A percentile compares a stretch with the other conserved stretches of the same genome.
Conservation (phyloP, 352 stramenopile species). For the Halophytophthora batemanensis region DNA sequence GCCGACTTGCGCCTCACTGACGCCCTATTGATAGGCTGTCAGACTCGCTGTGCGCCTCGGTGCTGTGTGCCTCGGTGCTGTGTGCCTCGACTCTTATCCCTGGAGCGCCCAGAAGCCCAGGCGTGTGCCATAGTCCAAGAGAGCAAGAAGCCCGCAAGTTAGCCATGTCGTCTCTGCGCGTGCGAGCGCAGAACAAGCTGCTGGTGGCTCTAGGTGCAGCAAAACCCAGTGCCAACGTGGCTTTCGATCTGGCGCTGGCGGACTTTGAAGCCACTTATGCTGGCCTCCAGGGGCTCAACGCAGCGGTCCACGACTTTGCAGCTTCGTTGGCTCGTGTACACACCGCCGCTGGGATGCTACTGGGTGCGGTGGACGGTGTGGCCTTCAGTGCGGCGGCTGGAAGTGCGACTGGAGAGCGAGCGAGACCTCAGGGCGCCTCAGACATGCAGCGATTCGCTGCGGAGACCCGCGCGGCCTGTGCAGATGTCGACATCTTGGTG, state of each 20-base stretch:
- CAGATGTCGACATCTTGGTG: constrained; percentile 55
- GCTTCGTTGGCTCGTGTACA: constrained; percentile 60
- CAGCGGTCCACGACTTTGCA: constrained; percentile 54
- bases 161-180: constrained; percentile 71
- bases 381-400: constrained; percentile 26
- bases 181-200: constrained; percentile 79
- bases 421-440: constrained; percentile 27
- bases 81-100: too few relatives aligned
- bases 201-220: constrained; percentile 58
- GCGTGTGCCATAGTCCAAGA: neutral
- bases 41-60: too few relatives aligned
- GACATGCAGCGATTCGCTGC: constrained; percentile 65
- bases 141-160: neutral
- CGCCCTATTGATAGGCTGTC: constrained; percentile 26
- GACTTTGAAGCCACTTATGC: constrained; percentile 61
- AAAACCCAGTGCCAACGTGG: constrained; percentile 78
- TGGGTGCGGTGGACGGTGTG: constrained; percentile 48
- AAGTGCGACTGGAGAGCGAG: constrained; percentile 17
- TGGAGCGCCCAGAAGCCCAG: too few relatives aligned
- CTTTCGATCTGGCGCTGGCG: constrained; percentile 59
- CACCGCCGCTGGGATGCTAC: constrained; percentile 44
- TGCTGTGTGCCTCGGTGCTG: too few relatives aligned
- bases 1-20: constrained; percentile 15
- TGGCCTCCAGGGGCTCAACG: constrained; percentile 44
- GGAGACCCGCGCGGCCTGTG: constrained; percentile 58